Conservation (phyloP, 2,329 filamentous ascomycete species). For the Alternaria angustiovoidea region DNA sequence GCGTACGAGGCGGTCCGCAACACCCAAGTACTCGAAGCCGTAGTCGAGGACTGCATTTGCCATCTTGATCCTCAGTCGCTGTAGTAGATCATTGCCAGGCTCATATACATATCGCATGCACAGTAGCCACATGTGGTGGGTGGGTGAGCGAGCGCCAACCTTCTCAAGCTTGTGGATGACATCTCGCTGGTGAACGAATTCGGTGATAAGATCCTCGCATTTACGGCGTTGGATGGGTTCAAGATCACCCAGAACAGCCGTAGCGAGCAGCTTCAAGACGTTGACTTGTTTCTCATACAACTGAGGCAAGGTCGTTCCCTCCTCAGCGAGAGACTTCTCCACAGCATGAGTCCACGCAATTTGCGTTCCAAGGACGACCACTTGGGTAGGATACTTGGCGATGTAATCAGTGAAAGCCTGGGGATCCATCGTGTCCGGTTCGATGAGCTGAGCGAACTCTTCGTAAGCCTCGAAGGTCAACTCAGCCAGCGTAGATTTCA, state of each 20-base stretch:
- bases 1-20: constrained; percentile 92
- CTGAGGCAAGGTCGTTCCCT: constrained; percentile 71
- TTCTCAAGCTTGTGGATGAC: constrained; percentile 86
- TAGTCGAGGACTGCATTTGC: constrained; percentile 95
- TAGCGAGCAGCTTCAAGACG: constrained; percentile 83
- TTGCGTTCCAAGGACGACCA: constrained; percentile 93
- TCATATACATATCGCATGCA: constrained; percentile 97
- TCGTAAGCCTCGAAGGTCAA: constrained; percentile 85
- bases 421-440: constrained; percentile 73
- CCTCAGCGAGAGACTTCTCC: constrained; percentile 75
- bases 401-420: constrained; percentile 81
- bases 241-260: constrained; percentile 88
- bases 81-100: constrained; percentile 78
- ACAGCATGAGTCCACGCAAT: constrained; percentile 92
- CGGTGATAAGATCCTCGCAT: constrained; percentile 98
- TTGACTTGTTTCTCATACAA: constrained; percentile 85
- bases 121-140: constrained; percentile 90
- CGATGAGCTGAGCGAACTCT: constrained; percentile 81
- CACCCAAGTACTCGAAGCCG: constrained; percentile 96
- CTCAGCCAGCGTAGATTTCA: constrained; percentile 94
- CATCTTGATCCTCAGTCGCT: constrained; percentile 91
- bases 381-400: constrained; percentile 84
- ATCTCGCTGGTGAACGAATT: constrained; percentile 97
- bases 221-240: constrained; percentile 90
- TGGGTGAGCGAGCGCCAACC: constrained; percentile 75